Conservation (phyloP, 768 basidiomycete genomes). For the Russula brevipes region DNA sequence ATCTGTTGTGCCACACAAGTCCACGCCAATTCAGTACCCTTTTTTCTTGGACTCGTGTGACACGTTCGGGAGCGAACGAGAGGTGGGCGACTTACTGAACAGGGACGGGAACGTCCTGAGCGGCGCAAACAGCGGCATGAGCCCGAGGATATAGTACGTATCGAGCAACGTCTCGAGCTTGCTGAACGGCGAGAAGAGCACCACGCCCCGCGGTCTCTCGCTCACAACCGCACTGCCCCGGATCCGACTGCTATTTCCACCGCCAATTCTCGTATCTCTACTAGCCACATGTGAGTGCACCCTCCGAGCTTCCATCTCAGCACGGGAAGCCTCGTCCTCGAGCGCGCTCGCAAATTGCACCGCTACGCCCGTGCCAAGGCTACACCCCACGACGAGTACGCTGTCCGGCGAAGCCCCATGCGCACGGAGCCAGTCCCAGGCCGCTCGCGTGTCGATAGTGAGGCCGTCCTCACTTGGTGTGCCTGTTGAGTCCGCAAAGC, state of each 20-base stretch:
- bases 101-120: conserved; percentile 57
- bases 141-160: conserved; percentile 59
- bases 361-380: conserved; percentile 80
- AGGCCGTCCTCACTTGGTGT: conserved; percentile 73
- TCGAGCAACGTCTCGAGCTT: conserved; percentile 47
- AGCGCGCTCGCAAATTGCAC: conserved; percentile 41
- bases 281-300: background rate
- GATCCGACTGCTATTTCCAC: background rate
- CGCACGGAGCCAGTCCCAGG: conserved; percentile 69
- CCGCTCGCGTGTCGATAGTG: conserved; percentile 64
- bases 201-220: conserved; percentile 37
- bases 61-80: background rate
- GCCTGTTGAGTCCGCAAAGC: conserved; percentile 84
- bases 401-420: conserved; percentile 55
- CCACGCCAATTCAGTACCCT: conserved; percentile 1
- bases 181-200: conserved; percentile 41
- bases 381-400: conserved; percentile 78
- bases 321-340: conserved; percentile 23
- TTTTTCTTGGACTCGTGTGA: background rate
- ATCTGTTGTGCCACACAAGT: conserved; percentile 33
- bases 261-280: background rate
- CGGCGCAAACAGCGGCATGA: conserved; percentile 69
- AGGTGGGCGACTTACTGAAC: conserved; percentile 45
- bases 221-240: conserved; percentile 18
- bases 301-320: conserved; percentile 28